Base-by-base conservation (phyloP, 495 filamentous ascomycete species). In the Cercophora scortea region DNA sequence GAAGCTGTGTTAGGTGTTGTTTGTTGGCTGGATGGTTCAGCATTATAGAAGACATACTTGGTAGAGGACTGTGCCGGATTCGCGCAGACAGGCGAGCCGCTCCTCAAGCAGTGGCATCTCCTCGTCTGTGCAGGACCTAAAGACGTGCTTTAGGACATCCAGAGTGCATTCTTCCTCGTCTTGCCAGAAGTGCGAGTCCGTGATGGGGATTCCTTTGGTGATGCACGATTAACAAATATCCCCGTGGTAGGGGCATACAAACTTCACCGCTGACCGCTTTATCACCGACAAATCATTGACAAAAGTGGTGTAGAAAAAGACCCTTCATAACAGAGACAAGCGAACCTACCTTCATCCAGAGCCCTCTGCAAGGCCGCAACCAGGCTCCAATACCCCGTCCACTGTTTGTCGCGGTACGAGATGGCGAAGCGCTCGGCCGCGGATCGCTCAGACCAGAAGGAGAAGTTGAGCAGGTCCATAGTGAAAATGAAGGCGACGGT, bases 391-490 rank as follows among this genome's bases (percentile, higher is more conserved):
- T 98, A 98, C 32, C 93, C 93, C 2, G 90, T 95, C 87, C 88
- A 96, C 49, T 68, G 79, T 68, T 81, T 84, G 32, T 83, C 90
- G 17, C 77, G 78, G 64, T 95, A 97, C 41, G 85, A 82, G 7
- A 97, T 75, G 8, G 84, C 75, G 68, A 94, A 97, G 33, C 87
- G 73, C 55, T 86, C 76, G 10, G 79, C 73, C 34, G 81, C 76
- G 3, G 65, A 50, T 47, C 73, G 71, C 34, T 85, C 84, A 19
- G 88, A 92, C 91, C 92, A 98, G 68, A 98, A 98, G 32, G 83
- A 90, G 61, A 97, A 98, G 64, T 98, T 98, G 50, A 98, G 73
- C 12, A 98, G 65, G 63, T 98, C 93, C 89, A 97, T 94, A 12
- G 87, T 87, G 65, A 98, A 96, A 45, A 98, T 90, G 61, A 97